Percentiles rank a stretch among this genome's conserved stretches.
phyloP scores from a whole-genome alignment of 768 basidiomycete genomes.

The Lepiota venenata region DNA sequence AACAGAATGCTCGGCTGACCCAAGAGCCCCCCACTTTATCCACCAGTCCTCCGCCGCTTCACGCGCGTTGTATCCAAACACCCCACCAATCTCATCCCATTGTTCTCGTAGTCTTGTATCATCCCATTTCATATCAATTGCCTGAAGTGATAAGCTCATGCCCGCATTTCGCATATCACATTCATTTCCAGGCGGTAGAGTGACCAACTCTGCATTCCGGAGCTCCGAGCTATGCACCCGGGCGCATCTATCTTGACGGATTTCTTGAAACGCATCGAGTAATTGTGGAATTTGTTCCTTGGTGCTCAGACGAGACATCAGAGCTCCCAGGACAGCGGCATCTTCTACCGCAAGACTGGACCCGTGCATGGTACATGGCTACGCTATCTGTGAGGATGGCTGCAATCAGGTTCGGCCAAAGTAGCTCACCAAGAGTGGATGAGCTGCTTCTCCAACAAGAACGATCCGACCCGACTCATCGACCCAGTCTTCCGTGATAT shows the following conservation, averaged over 20 bases:
- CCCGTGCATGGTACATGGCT: constrained; percentile 49
- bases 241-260: constrained; percentile 42
- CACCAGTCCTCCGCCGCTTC: constrained; percentile 60
- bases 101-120: constrained; percentile 36
- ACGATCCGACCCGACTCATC: constrained; percentile 41
- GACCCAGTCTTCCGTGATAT: constrained; percentile 46
- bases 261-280: constrained; percentile 48
- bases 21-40: constrained; percentile 50
- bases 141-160: constrained; percentile 24
- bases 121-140: constrained; percentile 28
- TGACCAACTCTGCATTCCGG: constrained; percentile 36
- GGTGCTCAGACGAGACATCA: constrained; percentile 45
- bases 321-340: constrained; percentile 49
- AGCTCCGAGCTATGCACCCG: constrained; percentile 41
- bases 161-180: constrained; percentile 39
- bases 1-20: constrained; percentile 18
- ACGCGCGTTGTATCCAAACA: constrained; percentile 48
- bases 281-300: constrained; percentile 44
- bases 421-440: constrained; percentile 45
- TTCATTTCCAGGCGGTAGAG: constrained; percentile 39
- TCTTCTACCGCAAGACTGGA: constrained; percentile 51
- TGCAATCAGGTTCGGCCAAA: constrained; percentile 3
- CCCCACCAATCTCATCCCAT: constrained; percentile 44
- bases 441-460: constrained; percentile 55
- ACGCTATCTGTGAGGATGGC: not conserved